A percentile compares a stretch with the other conserved stretches of the same genome.
Evolutionary conservation across 2,329 filamentous ascomycete species (phyloP).

Genomic region (Colletotrichum sp.): DNA sequence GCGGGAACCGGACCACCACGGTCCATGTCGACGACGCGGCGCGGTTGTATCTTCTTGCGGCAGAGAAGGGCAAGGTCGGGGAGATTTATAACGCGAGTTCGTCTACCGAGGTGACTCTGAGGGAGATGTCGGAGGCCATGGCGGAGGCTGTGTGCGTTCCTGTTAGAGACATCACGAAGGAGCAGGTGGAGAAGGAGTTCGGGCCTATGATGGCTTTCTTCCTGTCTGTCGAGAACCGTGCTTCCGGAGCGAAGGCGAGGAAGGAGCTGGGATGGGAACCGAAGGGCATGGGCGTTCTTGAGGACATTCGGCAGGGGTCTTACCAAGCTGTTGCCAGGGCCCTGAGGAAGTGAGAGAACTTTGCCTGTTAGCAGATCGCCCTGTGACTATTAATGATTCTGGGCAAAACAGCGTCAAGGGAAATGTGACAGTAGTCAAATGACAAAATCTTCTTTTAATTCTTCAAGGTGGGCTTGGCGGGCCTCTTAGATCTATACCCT

Average conservation of each 20-base stretch:
- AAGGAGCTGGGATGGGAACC: constrained; percentile 43
- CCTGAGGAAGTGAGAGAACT: constrained; percentile 2
- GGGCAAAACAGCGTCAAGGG: not conserved
- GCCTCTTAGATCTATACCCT: not conserved
- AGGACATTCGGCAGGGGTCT: constrained; percentile 34
- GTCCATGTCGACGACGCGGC: not conserved
- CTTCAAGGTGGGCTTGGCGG: not conserved
- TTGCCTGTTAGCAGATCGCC: not conserved
- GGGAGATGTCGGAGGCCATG: constrained; percentile 31
- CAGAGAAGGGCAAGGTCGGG: constrained; percentile 30
- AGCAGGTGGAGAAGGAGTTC: constrained; percentile 27
- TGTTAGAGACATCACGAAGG: constrained; percentile 23
- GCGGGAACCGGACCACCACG: not conserved
- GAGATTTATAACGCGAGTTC: constrained; percentile 37
- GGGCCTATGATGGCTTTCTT: constrained; percentile 38
- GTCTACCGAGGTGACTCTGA: constrained; percentile 33
- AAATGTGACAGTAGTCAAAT: not conserved
- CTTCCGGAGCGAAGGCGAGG: constrained; percentile 39
- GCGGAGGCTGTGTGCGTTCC: constrained; percentile 27
- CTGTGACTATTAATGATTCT: not conserved
- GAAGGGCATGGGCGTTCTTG: constrained; percentile 35
- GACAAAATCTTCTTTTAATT: not conserved
- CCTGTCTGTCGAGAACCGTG: constrained; percentile 35
- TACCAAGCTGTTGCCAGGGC: constrained; percentile 24
- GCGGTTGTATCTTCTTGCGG: not conserved